These are phyloP conservation scores for Thielaviopsis ethacetica DNA, from an alignment of 2,329 filamentous ascomycete species.

Conservation along the genomic window DNA sequence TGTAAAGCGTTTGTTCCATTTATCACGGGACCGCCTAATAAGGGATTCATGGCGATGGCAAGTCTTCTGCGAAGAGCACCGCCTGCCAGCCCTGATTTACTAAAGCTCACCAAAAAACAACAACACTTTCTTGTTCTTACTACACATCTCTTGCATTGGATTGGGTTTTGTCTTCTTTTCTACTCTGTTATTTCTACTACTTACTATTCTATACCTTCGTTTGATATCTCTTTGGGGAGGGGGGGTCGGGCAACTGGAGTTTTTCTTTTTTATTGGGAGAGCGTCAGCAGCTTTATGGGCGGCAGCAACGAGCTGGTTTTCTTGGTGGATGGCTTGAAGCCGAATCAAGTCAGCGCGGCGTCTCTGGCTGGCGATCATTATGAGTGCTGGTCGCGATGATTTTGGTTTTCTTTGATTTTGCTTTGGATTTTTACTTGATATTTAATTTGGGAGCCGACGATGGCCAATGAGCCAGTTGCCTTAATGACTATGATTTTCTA, in stretches of 20 bases:
- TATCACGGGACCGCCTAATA: background rate
- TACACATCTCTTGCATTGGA: background rate
- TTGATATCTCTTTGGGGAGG: conserved; percentile 2
- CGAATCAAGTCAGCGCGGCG: background rate
- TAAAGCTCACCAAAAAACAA: background rate
- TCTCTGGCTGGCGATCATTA: background rate
- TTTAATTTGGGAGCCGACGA: background rate
- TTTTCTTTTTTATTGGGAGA: background rate
- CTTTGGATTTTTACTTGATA: background rate
- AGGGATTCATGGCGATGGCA: background rate
- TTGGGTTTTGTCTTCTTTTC: background rate
- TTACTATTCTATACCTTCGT: conserved; percentile 10
- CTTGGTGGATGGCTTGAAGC: no score
- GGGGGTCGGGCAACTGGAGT: conserved; percentile 11
- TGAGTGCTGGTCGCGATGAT: background rate
- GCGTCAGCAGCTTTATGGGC: background rate
- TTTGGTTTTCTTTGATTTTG: background rate
- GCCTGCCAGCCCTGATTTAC: no score
- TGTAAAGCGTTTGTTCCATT: conserved; percentile 1
- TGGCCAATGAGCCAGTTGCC: background rate
- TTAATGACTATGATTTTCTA: background rate
- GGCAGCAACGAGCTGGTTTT: no score
- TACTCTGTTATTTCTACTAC: conserved; percentile 4
- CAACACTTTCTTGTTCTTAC: no score
- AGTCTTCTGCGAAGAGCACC: no score